Conservation (phyloP, 2,329 filamentous ascomycete genomes). For the Anthostomella pinea region DNA sequence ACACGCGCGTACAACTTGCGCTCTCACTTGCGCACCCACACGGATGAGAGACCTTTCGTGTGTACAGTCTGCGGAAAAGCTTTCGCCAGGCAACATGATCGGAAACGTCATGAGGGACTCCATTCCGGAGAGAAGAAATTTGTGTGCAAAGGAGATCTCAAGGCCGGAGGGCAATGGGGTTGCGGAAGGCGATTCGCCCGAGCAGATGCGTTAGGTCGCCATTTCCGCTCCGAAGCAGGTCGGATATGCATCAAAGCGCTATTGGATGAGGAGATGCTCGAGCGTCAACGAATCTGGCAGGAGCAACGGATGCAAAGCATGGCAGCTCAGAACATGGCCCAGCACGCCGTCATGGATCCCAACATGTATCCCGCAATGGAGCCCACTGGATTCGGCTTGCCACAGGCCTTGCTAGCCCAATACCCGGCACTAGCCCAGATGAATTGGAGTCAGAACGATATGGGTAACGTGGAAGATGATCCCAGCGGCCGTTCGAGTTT, state of each 20-base stretch:
- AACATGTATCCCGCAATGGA: slow-evolving; percentile 58
- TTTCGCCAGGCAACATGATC: slow-evolving; percentile 94
- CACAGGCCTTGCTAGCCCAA: slow-evolving; percentile 82
- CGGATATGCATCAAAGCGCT: slow-evolving; percentile 97
- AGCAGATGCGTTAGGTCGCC: slow-evolving; percentile 88
- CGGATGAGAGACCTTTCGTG: slow-evolving; percentile 94
- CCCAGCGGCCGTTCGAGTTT: slow-evolving; percentile 78
- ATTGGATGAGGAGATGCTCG: slow-evolving; percentile 86
- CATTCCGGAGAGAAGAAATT: slow-evolving; percentile 99
- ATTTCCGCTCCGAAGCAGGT: slow-evolving; percentile 94
- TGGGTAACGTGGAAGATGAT: slow-evolving; percentile 74
- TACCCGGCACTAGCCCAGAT: slow-evolving; percentile 90
- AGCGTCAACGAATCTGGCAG: slow-evolving; percentile 72
- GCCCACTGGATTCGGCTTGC: slow-evolving; percentile 66
- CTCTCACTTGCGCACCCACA: slow-evolving; percentile 93
- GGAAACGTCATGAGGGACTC: slow-evolving; percentile 93
- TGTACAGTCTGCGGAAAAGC: slow-evolving; percentile 97
- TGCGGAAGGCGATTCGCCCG: slow-evolving; percentile 91
- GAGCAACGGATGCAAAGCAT: slow-evolving; percentile 66
- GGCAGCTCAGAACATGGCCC: slow-evolving; percentile 56
- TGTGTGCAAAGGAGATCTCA: slow-evolving; percentile 88
- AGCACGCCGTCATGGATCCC: slow-evolving; percentile 45
- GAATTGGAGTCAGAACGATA: slow-evolving; percentile 69
- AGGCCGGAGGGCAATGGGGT: slow-evolving; percentile 81
- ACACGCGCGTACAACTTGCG: slow-evolving; percentile 95